Conservation (phyloP, 768 basidiomycete species). For the Dendrothele bispora region DNA sequence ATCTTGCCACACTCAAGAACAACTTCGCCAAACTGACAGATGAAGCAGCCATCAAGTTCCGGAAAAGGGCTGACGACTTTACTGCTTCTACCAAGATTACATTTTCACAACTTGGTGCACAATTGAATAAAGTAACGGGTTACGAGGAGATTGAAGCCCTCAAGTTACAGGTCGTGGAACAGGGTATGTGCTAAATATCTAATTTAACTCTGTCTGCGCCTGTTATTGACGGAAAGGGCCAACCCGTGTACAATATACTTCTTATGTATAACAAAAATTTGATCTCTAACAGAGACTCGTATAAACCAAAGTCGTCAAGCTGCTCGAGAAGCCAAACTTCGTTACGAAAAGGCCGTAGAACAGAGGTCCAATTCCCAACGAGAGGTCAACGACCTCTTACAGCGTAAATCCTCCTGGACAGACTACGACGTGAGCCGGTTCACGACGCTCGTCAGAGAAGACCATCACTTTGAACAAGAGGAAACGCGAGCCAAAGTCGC, state of each 20-base stretch:
- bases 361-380: slow-evolving; percentile 84
- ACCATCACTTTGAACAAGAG: slow-evolving; percentile 83
- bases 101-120: slow-evolving; percentile 72
- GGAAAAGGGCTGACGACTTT: slow-evolving; percentile 57
- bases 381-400: slow-evolving; percentile 93
- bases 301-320: slow-evolving; percentile 68
- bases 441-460: slow-evolving; percentile 86
- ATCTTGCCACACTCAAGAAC: slow-evolving; percentile 34
- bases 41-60: slow-evolving; percentile 42
- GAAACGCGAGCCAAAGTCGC: slow-evolving; percentile 69
- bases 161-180: slow-evolving; percentile 73
- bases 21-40: slow-evolving; percentile 50
- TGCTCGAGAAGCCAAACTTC: slow-evolving; percentile 70
- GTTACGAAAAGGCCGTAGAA: slow-evolving; percentile 77
- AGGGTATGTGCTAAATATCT: slow-evolving; percentile 57
- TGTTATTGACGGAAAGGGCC: slow-evolving; percentile 8
- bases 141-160: slow-evolving; percentile 88
- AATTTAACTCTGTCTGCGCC: neutral
- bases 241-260: no score
- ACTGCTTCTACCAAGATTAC: slow-evolving; percentile 55
- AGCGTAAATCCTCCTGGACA: slow-evolving; percentile 94
- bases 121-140: slow-evolving; percentile 86
- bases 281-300: slow-evolving; percentile 57
- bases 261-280: no score
- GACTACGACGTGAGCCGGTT: slow-evolving; percentile 85